Conservation (phyloP, 148 eudicot species). For the Rhododendron vialii region DNA sequence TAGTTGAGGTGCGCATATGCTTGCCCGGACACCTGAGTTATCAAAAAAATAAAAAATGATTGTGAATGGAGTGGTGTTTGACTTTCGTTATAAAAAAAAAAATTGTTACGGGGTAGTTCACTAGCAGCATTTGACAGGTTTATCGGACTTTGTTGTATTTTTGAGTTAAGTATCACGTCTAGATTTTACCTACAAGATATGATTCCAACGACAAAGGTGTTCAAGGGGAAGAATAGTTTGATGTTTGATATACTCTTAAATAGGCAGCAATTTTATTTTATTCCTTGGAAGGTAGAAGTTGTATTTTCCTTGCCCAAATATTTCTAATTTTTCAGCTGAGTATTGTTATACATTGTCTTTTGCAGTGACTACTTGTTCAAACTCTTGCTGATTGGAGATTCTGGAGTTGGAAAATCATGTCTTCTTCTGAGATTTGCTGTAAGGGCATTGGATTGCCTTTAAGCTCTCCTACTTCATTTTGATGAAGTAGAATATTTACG, state of each 20-base stretch:
- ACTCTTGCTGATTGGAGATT: constrained; percentile 45
- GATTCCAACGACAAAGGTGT: background rate
- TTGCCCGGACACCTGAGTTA: no score
- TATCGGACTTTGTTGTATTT: background rate
- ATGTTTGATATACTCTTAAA: background rate
- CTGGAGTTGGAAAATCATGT: constrained; percentile 48
- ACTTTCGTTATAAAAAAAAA: background rate
- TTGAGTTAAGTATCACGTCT: background rate
- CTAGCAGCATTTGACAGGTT: background rate
- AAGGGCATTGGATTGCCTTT: constrained; percentile 3
- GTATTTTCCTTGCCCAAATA: background rate
- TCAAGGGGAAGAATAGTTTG: background rate
- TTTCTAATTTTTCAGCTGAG: background rate
- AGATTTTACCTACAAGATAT: background rate
- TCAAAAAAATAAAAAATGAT: no score
- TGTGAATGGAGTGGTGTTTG: background rate
- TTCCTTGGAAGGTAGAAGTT: background rate
- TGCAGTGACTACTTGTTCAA: constrained; percentile 49
- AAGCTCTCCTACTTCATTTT: background rate
- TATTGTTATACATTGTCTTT: background rate
- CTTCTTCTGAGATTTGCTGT: constrained; percentile 47
- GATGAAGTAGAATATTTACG: background rate
- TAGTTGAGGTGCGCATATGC: background rate
- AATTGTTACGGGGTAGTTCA: background rate
- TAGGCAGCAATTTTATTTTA: background rate